Percentiles rank a stretch among this genome's conserved stretches.
phyloP scores from a whole-genome alignment of 768 basidiomycete species.

The Boletus eberwhitei region DNA sequence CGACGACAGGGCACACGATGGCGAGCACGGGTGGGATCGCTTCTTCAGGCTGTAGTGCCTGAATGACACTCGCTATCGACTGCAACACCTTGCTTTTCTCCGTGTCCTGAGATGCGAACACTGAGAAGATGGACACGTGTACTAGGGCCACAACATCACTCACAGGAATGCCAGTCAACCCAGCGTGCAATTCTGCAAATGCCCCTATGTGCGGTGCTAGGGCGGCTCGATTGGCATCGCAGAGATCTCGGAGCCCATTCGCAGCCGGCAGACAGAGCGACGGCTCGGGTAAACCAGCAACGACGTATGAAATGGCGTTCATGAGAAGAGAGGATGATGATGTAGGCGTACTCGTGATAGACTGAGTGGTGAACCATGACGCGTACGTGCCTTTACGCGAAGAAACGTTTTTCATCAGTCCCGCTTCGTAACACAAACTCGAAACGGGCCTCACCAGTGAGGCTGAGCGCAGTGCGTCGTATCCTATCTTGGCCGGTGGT shows the following conservation, averaged over 20 bases:
- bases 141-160: slow-evolving; percentile 20
- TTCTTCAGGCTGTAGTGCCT: slow-evolving; percentile 78
- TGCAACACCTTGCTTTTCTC: slow-evolving; percentile 91
- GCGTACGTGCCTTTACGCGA: slow-evolving; percentile 58
- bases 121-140: background rate
- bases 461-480: slow-evolving; percentile 65
- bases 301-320: slow-evolving; percentile 65
- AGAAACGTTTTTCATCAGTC: background rate
- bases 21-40: slow-evolving; percentile 77
- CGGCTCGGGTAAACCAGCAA: slow-evolving; percentile 64
- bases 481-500: slow-evolving; percentile 60
- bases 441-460: slow-evolving; percentile 60
- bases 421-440: background rate
- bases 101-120: slow-evolving; percentile 50
- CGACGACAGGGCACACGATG: slow-evolving; percentile 72
- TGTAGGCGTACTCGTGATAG: slow-evolving; percentile 25
- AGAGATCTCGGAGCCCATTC: slow-evolving; percentile 78
- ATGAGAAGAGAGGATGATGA: slow-evolving; percentile 50
- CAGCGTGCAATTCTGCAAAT: slow-evolving; percentile 81
- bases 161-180: slow-evolving; percentile 71
- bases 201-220: slow-evolving; percentile 81
- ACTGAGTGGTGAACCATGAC: slow-evolving; percentile 70
- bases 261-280: slow-evolving; percentile 69
- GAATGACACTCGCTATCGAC: slow-evolving; percentile 90
- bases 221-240: slow-evolving; percentile 84